These are phyloP conservation scores for Tubosaeta brunneosetosa DNA, from an alignment of 768 basidiomycete genomes.

Conservation along the genomic window DNA sequence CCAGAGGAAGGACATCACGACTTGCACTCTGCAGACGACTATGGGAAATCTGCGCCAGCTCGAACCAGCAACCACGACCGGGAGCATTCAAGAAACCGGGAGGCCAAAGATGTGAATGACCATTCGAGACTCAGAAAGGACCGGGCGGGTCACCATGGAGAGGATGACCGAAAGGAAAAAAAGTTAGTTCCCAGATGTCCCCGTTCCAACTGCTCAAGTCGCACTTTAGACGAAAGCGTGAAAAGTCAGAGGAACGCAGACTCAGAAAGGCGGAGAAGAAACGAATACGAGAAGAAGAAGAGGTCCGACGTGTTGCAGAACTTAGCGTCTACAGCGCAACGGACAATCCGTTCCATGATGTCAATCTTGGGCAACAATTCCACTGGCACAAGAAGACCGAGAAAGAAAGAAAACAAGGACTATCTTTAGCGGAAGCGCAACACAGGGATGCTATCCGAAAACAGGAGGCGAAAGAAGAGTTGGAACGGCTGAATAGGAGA, in stretches of 20 bases:
- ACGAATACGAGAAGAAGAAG: conserved; percentile 78
- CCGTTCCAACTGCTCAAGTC: background rate
- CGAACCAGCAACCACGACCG: conserved; percentile 30
- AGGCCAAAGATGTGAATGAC: conserved; percentile 28
- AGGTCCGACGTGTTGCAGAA: conserved; percentile 88
- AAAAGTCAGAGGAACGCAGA: conserved; percentile 80
- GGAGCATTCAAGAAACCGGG: conserved; percentile 25
- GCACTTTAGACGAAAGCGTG: conserved; percentile 64
- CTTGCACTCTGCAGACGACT: conserved; percentile 32
- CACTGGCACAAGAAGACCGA: conserved; percentile 99
- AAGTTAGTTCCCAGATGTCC: conserved; percentile 36
- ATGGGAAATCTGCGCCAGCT: conserved; percentile 29
- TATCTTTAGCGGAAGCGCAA: conserved; percentile 74
- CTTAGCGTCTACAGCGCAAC: conserved; percentile 93
- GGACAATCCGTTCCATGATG: conserved; percentile 98
- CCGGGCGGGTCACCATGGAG: conserved; percentile 17
- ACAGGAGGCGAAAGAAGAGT: conserved; percentile 91
- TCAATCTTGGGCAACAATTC: conserved; percentile 94
- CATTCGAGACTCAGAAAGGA: conserved; percentile 27
- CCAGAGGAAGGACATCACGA: conserved; percentile 32
- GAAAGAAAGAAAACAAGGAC: conserved; percentile 86
- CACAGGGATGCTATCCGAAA: conserved; percentile 73
- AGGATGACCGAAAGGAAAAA: conserved; percentile 38
- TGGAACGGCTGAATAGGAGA: conserved; percentile 84
- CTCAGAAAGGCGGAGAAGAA: conserved; percentile 88